These are phyloP conservation scores for Lasiodiplodia theobromae DNA, from an alignment of 2,329 filamentous ascomycete genomes.

Conservation along the genomic window DNA sequence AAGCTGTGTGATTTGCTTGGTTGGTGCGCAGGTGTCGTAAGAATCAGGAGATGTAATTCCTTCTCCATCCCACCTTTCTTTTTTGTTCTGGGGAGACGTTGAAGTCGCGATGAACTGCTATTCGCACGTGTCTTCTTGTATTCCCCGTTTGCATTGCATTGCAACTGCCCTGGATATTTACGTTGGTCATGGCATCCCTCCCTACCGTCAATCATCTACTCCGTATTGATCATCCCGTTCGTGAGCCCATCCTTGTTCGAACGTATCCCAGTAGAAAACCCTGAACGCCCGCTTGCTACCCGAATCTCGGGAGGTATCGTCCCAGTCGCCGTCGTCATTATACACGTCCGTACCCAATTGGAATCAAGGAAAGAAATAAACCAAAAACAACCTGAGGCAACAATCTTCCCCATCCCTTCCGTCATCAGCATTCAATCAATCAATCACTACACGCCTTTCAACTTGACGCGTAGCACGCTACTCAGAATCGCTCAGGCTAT, in stretches of 20 bases:
- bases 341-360: not conserved
- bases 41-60: not conserved
- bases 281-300: constrained; percentile 15
- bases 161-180: not conserved
- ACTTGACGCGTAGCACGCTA: not conserved
- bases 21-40: not conserved
- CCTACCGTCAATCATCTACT: not conserved
- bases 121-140: not conserved
- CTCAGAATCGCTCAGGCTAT: constrained; percentile 58
- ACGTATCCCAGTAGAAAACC: not conserved
- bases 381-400: not conserved
- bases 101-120: not conserved
- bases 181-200: not conserved
- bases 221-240: not conserved
- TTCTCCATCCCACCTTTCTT: not conserved
- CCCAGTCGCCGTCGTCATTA: constrained; percentile 8
- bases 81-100: not conserved
- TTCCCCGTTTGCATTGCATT: not conserved
- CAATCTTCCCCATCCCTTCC: not conserved
- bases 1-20: not conserved
- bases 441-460: no score
- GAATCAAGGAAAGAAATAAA: not conserved
- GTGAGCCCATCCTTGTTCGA: not conserved
- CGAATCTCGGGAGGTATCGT: not conserved
- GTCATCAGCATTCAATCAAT: no score